Base-by-base conservation (phyloP, 768 basidiomycete genomes). In the Boletellus ananas region DNA sequence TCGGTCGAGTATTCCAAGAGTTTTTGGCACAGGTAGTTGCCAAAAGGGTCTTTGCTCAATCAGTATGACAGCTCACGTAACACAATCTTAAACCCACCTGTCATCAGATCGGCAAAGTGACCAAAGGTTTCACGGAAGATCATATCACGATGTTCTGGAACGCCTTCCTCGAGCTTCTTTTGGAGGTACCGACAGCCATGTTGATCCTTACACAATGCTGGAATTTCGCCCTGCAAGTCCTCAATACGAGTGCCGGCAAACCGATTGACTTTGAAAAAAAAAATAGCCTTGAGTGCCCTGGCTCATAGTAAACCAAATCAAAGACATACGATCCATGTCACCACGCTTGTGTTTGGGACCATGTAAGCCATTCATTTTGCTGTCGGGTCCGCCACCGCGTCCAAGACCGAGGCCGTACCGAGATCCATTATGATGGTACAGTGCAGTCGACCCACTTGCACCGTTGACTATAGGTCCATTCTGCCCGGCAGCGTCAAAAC, bases 11-110 rank as follows among this genome's bases (percentile, higher is more conserved):
- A 95, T 70, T 99, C 96, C 58, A 99, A 74, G 34, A 99, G 79
- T 71, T 97, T 97, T 72, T 99, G 96, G 71, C 95, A 97, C 49
- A 99, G 80, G 67, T 99, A 99, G 71, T 99, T 99, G 50, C 96
- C 96, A 71, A 99, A 98, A 2, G 96, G 95, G 76, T 98, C 94
- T 90, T 56, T 7, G 11, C 12, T 48, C 4, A 27, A 41, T 51
- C 45, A 51, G 51, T 16, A 43, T 51, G 17, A 29, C 16, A 31
- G 18, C 12, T 23, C 20, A 43, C 43, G 49, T 50, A 49, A 36
- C 42, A 11, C 17, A 43, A 21, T 48, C 47, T 29, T 45, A 17
- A 7, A 65, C 78, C 27, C 52, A 90, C 90, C 91, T 29, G 93
- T 98, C 96, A 99, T 99, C 54, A 99, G 79, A 59, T 98, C 96